These are phyloP conservation scores for Crassisporium funariophilum DNA, from an alignment of 768 basidiomycete species.

Conservation along the genomic window DNA sequence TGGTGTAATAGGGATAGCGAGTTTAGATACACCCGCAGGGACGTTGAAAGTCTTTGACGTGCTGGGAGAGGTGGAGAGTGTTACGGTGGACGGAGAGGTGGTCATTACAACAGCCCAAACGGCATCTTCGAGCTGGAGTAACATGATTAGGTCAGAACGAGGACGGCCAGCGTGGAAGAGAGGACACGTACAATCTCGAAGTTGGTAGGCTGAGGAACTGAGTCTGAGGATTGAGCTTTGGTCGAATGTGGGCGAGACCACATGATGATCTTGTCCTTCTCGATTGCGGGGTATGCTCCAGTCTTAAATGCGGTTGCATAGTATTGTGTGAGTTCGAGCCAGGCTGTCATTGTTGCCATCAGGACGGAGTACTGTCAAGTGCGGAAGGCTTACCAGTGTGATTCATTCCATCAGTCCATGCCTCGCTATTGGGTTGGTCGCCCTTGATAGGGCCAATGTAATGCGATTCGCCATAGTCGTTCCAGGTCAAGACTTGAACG, in stretches of 20 bases:
- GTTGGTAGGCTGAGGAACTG: slow-evolving; percentile 56
- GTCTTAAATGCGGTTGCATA: slow-evolving; percentile 75
- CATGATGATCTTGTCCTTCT: slow-evolving; percentile 64
- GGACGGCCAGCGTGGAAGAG: slow-evolving; percentile 16
- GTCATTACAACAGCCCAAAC: slow-evolving; percentile 73
- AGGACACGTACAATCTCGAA: slow-evolving; percentile 52
- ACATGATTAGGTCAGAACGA: background rate
- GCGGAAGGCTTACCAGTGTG: slow-evolving; percentile 42
- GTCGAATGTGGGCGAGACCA: slow-evolving; percentile 72
- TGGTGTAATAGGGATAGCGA: slow-evolving; percentile 56
- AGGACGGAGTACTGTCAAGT: slow-evolving; percentile 7
- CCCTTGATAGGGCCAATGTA: slow-evolving; percentile 82
- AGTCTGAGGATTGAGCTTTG: slow-evolving; percentile 54
- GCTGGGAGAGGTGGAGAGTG: slow-evolving; percentile 50
- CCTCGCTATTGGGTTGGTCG: slow-evolving; percentile 68
- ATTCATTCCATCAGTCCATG: slow-evolving; percentile 71
- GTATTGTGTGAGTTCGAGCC: slow-evolving; percentile 66
- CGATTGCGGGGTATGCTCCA: slow-evolving; percentile 57
- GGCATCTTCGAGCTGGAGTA: slow-evolving; percentile 54
- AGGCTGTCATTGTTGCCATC: slow-evolving; percentile 39
- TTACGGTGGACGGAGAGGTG: slow-evolving; percentile 56
- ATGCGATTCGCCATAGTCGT: slow-evolving; percentile 77
- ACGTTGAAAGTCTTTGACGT: slow-evolving; percentile 49
- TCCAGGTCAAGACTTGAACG: slow-evolving; percentile 66
- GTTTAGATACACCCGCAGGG: slow-evolving; percentile 59